Conservation (phyloP, 2,329 filamentous ascomycete genomes). For the Lasiodiplodia sp. region DNA sequence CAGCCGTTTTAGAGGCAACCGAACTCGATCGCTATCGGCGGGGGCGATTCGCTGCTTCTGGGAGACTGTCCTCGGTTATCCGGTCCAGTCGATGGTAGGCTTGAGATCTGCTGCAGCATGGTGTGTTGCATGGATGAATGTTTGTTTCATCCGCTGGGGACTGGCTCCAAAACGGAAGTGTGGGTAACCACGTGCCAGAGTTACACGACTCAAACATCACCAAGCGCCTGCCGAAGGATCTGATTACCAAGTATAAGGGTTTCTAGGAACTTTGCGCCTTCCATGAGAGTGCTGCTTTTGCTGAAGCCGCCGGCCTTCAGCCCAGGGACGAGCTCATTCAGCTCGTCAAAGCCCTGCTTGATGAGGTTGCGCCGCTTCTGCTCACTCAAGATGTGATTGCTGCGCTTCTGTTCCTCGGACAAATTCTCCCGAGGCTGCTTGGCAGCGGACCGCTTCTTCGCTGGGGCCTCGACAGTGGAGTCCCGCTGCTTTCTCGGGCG, state of each 20-base stretch:
- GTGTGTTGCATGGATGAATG: background rate
- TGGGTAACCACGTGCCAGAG: background rate
- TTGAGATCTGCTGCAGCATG: conserved; percentile 1
- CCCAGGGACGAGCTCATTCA: conserved; percentile 78
- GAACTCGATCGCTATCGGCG: background rate
- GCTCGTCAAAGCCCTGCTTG: conserved; percentile 80
- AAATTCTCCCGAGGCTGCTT: conserved; percentile 60
- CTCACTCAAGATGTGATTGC: conserved; percentile 87
- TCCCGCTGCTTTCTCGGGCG: conserved; percentile 39
- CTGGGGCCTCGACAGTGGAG: conserved; percentile 9
- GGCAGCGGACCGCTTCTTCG: conserved; percentile 7
- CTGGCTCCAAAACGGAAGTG: background rate
- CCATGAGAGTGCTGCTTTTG: conserved; percentile 79
- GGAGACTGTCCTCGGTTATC: background rate
- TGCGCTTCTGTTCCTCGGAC: conserved; percentile 79
- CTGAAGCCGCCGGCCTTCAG: conserved; percentile 68
- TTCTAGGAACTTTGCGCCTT: conserved; percentile 81
- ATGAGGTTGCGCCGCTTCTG: conserved; percentile 85
- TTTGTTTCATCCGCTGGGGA: background rate
- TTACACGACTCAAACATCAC: conserved; percentile 23
- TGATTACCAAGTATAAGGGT: conserved; percentile 72
- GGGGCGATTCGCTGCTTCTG: background rate
- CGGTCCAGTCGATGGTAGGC: background rate
- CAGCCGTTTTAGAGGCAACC: background rate
- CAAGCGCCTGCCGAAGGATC: conserved; percentile 20